Conservation (phyloP, 305 asterid genomes). For the Solanum chacoense region DNA sequence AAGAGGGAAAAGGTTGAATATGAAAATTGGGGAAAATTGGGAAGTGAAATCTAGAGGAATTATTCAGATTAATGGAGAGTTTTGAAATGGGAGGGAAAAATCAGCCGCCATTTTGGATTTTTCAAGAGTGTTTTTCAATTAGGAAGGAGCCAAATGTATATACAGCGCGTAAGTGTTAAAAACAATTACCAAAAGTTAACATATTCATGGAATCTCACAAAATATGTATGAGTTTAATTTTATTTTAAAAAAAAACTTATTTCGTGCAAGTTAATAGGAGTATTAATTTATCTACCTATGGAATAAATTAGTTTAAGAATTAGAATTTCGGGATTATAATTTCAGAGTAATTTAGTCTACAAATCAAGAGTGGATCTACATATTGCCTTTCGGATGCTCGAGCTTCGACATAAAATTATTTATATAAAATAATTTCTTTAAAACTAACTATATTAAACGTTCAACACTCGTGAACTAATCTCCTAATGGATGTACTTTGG, state of each 20-base stretch:
- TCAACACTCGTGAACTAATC: neutral
- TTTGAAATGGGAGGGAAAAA: constrained; percentile 28
- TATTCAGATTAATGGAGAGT: constrained; percentile 8
- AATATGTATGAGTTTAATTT: neutral
- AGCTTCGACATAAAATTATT: neutral
- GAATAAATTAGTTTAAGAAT: neutral
- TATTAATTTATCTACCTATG: neutral
- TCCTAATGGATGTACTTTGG: neutral
- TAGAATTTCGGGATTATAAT: neutral
- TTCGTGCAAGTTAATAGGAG: too few species aligned
- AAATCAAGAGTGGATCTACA: too few species aligned
- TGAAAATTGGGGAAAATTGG: neutral
- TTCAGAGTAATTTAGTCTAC: neutral
- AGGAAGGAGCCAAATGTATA: neutral
- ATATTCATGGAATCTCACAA: neutral
- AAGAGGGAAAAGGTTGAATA: neutral
- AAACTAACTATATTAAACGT: neutral
- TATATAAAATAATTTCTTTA: too few species aligned
- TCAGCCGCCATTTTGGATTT: constrained; percentile 4
- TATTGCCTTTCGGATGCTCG: accelerated
- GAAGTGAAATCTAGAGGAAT: neutral
- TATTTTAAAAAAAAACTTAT: neutral
- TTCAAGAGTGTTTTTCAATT: neutral
- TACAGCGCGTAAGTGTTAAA: neutral
- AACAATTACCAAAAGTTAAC: neutral